Evolutionary conservation across 805 yeast genomes (phyloP).

Genomic region (Candida stauntonica): DNA sequence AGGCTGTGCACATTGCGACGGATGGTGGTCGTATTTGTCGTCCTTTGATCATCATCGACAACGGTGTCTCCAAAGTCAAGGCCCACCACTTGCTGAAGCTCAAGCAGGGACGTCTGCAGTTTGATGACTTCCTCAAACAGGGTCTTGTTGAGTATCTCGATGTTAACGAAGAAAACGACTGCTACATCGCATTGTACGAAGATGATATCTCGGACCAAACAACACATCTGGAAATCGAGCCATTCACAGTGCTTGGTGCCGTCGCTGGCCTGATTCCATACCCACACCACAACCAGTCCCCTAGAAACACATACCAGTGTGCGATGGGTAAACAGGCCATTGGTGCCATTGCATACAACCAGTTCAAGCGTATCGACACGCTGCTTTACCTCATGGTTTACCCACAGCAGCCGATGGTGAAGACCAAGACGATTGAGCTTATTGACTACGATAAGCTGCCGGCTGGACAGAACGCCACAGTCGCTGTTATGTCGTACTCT

Average conservation of each 20-base stretch:
- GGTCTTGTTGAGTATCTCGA: conserved; percentile 95
- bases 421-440: conserved; percentile 92
- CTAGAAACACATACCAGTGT: conserved; percentile 89
- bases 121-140: conserved; percentile 80
- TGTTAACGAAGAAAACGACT: conserved; percentile 96
- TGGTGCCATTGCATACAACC: conserved; percentile 98
- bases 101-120: conserved; percentile 67
- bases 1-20: conserved; percentile 94
- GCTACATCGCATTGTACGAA: conserved; percentile 88
- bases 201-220: conserved; percentile 48
- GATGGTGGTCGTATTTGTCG: conserved; percentile 99
- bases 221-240: conserved; percentile 94
- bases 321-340: conserved; percentile 99
- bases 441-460: conserved; percentile 95
- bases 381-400: conserved; percentile 93
- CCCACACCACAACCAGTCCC: conserved; percentile 90
- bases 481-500: conserved; percentile 98
- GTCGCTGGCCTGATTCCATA: conserved; percentile 91
- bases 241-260: conserved; percentile 88
- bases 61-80: conserved; percentile 64
- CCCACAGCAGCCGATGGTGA: conserved; percentile 99
- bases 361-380: conserved; percentile 92
- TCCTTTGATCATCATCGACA: conserved; percentile 83
- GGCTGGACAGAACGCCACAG: conserved; percentile 98
- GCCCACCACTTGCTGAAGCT: conserved; percentile 65